Evolutionary conservation across 257 asterid genomes (phyloP), one percentile per base, ranked within the genome.

Genomic region (Coffea eugenioides): DNA sequence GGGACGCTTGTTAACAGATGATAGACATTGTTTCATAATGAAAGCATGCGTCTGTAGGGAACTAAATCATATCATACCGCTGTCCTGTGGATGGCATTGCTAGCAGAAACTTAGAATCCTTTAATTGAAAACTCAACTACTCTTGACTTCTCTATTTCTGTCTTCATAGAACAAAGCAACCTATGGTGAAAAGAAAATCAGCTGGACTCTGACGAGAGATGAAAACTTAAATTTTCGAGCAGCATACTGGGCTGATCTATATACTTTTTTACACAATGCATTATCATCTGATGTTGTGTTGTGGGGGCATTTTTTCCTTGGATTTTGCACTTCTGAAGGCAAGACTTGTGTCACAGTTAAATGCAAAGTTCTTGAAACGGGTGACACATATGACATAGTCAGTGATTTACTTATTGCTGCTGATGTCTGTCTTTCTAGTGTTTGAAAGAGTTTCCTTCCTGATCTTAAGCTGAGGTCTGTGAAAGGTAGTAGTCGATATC

Each of bases 191-290:
- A 87, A 82, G 89, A 93, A 89, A 79, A 80, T 46, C 69, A 85
- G 84, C 69, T 16, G 92, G 86, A 85, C 85, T 13, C 88, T 93
- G 61, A 73, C 92, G 49, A 93, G 92, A 83, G 95, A 94, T 68
- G 95, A 90, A 79, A 78, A 82, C 68, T 94, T 90, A 87, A 91
- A 91, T 57, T 91, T 91, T 45, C 88, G 86, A 90, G 97, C 97
- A 79, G 84, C 93, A 27, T 88, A 89, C 81, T 94, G 98, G 97
- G 88, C 95, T 62, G 97, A 93, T 87, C 91, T 94, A 21, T 91
- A 91, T 81, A 83, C 85, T 69, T 89, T 90, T 83, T 82, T 93
- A 49, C 90, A 90, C 78, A 77, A 65, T 70, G 87, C 94, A 62
- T 83, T 93, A 68, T 90, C 91, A 16, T 79, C 75, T 34, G 86